A percentile compares a stretch with the other conserved stretches of the same genome.
Conservation (phyloP, 768 basidiomycete genomes). For the Scleroderma bovista region DNA sequence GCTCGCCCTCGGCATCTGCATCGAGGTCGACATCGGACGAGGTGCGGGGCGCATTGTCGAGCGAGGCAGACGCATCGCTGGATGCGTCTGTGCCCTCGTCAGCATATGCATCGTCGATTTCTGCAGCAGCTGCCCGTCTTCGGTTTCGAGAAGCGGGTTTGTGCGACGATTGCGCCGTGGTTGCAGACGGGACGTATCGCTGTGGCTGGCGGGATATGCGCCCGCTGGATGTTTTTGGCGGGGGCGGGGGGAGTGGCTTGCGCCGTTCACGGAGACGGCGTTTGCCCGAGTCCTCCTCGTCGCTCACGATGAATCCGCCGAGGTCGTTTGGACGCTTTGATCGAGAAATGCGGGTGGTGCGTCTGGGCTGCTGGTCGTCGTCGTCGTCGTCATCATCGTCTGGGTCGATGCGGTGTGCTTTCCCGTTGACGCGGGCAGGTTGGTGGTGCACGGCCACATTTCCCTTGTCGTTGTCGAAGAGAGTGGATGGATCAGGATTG, state of each 20-base stretch:
- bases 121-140: conserved; percentile 21
- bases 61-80: conserved; percentile 51
- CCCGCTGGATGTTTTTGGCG: conserved; percentile 13
- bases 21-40: conserved; percentile 34
- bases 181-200: conserved; percentile 1
- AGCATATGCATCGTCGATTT: conserved; percentile 49
- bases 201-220: conserved; percentile 23
- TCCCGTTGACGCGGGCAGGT: conserved; percentile 17
- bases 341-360: conserved; percentile 10
- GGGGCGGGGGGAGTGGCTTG: conserved; percentile 25
- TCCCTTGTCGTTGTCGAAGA: conserved; percentile 4
- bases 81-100: conserved; percentile 45
- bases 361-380: conserved; percentile 21
- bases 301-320: conserved; percentile 36
- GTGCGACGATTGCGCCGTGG: conserved; percentile 6
- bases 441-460: no score
- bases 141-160: conserved; percentile 19
- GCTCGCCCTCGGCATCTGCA: conserved; percentile 35
- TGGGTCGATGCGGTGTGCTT: conserved; percentile 23
- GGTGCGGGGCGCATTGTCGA: conserved; percentile 48
- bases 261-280: conserved; percentile 35
- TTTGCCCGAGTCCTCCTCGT: conserved; percentile 35
- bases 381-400: no score
- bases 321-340: conserved; percentile 15
- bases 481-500: conserved; percentile 7